Conservation (phyloP, 2,329 filamentous ascomycete species). For the Trichoderma sp. region DNA sequence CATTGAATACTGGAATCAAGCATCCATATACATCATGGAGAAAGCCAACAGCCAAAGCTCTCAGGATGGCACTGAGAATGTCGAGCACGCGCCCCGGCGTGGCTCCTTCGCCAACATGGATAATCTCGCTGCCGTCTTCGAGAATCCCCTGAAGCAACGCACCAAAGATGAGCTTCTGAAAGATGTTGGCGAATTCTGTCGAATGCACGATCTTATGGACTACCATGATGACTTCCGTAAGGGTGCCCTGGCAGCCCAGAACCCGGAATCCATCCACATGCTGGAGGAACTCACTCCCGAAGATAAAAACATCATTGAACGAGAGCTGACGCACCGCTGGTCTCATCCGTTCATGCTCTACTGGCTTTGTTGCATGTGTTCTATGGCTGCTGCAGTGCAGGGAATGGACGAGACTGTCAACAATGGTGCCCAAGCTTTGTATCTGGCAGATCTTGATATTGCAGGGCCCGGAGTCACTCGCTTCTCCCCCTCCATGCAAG, state of each 20-base stretch:
- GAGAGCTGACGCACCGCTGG: constrained; percentile 61
- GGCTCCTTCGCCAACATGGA: constrained; percentile 22
- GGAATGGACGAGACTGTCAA: constrained; percentile 67
- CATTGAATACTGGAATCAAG: neutral
- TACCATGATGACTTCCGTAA: constrained; percentile 46
- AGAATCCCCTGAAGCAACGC: constrained; percentile 23
- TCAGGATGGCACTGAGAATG: constrained; percentile 16
- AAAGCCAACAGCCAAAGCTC: neutral
- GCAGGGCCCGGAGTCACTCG: constrained; percentile 66
- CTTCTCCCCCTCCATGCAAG: constrained; percentile 42
- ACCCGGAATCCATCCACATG: constrained; percentile 30
- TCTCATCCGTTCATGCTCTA: constrained; percentile 48
- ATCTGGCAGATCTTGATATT: constrained; percentile 65
- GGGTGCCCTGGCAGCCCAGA: constrained; percentile 40
- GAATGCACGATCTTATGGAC: constrained; percentile 46
- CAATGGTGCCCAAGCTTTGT: constrained; percentile 60
- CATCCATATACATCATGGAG: constrained; percentile 2
- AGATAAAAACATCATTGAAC: constrained; percentile 38
- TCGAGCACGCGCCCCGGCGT: constrained; percentile 18
- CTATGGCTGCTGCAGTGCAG: constrained; percentile 57
- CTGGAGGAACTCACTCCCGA: constrained; percentile 33
- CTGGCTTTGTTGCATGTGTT: constrained; percentile 53
- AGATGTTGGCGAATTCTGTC: constrained; percentile 23
- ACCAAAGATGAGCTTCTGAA: constrained; percentile 21
- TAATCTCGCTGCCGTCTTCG: constrained; percentile 21